Base-by-base conservation (phyloP, 495 filamentous ascomycete genomes). In the Aspergillus baeticus region DNA sequence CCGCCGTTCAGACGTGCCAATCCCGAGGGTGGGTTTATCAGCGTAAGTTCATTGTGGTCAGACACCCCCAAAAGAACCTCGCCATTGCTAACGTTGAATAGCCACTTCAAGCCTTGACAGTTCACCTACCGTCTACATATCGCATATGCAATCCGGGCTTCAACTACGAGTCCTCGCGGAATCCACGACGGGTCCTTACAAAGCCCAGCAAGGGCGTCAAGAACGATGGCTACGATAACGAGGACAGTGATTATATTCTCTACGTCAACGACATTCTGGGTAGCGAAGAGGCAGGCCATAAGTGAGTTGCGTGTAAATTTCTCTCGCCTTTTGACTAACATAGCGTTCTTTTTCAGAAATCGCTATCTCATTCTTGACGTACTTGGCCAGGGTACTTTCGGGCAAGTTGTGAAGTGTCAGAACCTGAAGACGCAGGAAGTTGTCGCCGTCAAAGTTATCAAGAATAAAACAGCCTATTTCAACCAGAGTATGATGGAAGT, bases 401-500 rank as follows among this genome's bases (percentile, higher is more conserved):
- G 95, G n/a, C 95, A 99, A 69, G 95, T 99, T 13, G 95, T 99
- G 44, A 99, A 99, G 75, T 99, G 95, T 70, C 95, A 99, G 72
- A 99, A 98, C 62, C 71, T 98, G 61, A 96, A 95, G 70, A 97
- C 95, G 0, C 91, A 96, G 68, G 95, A 99, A 70, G 95, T 99
- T 33, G 93, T 99, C 22, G 95, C 95, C 1, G 95, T 99, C 55
- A 99, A 99, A 76, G 95, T 98, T 26, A 93, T 99, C 75, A 99
- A 99, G 72, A 99, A 99, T 70, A 85, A 95, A 69, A 98, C 94
- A 0, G 95, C 95, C 15, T 99, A 99, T 66, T 99, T 99, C 78
- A 99, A 99, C 66, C 95, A 99, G 71, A 99, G 95, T 69, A 99
- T 99, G 95, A 99, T 99, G 95, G 95, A 99, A 64, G 95, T 99